These are phyloP conservation scores for Eleusine indica DNA, from an alignment of 176 grass and related monocot species.

Conservation along the genomic window DNA sequence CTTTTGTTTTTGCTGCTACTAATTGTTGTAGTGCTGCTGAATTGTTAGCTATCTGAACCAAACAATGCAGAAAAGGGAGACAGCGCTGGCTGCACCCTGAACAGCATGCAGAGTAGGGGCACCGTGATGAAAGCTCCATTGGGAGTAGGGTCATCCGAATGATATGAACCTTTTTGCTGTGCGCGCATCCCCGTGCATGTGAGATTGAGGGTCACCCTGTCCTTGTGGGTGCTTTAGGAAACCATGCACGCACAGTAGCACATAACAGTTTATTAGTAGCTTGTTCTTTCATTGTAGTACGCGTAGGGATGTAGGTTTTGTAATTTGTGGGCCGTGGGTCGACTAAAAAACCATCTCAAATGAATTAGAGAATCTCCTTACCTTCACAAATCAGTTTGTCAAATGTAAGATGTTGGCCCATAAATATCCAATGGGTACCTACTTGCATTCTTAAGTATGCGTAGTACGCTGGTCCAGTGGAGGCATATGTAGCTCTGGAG, in stretches of 20 bases:
- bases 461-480: background rate
- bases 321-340: no score
- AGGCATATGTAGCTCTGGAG: background rate
- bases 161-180: background rate
- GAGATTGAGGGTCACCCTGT: background rate
- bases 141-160: background rate
- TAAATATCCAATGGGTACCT: no score
- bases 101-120: background rate
- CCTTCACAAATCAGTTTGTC: no score
- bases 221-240: background rate
- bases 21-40: background rate
- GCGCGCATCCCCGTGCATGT: conserved; percentile 13
- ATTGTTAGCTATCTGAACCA: background rate
- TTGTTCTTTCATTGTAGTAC: background rate
- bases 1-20: conserved; percentile 2
- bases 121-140: background rate
- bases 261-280: background rate
- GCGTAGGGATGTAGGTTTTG: no score
- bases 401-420: no score
- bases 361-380: no score
- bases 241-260: background rate
- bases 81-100: conserved; percentile 8
- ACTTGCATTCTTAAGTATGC: background rate
- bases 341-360: no score
- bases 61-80: background rate